A percentile compares a stretch with the other conserved stretches of the same genome.
phyloP scores from a whole-genome alignment of 805 yeast species.

The Spencermartinsiella europaea region DNA sequence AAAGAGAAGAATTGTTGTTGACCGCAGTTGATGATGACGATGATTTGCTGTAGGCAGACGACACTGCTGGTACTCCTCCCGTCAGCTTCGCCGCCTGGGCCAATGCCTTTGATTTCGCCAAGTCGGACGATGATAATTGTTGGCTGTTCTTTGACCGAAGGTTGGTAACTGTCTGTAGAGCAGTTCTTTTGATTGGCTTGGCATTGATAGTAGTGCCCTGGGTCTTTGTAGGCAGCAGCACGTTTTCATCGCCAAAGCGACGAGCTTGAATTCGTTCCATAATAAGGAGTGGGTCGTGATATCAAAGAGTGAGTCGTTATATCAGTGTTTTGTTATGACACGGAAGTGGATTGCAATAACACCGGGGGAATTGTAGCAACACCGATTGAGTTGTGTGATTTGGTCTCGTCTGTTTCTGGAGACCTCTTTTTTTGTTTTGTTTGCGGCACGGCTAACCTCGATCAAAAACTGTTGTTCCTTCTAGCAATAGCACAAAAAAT shows the following conservation, averaged over 20 bases:
- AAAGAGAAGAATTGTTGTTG: neutral
- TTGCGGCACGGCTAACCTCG: too few relatives aligned
- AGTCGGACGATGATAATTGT: too few relatives aligned
- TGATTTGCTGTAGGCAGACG: neutral
- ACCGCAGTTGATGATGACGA: neutral
- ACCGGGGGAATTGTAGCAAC: too few relatives aligned
- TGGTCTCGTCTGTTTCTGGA: too few relatives aligned
- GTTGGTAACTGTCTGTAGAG: slow-evolving; percentile 18
- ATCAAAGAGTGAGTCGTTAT: too few relatives aligned
- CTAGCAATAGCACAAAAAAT: too few relatives aligned
- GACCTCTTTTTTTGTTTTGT: too few relatives aligned
- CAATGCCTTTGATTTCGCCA: neutral
- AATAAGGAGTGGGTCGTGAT: too few relatives aligned
- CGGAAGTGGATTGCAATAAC: too few relatives aligned
- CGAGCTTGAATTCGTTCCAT: neutral
- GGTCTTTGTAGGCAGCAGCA: neutral
- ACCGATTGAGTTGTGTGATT: too few relatives aligned
- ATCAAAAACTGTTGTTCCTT: too few relatives aligned
- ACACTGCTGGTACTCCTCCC: neutral
- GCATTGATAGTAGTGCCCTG: neutral
- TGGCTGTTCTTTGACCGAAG: neutral
- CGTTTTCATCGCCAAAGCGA: neutral
- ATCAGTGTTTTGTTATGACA: too few relatives aligned
- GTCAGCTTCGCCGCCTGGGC: neutral
- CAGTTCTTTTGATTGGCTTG: slow-evolving; percentile 8